A percentile compares a stretch with the other conserved stretches of the same genome.
Evolutionary conservation across 192 early-diverging fungal species (phyloP).

Genomic region (Coemansia pectinata): DNA sequence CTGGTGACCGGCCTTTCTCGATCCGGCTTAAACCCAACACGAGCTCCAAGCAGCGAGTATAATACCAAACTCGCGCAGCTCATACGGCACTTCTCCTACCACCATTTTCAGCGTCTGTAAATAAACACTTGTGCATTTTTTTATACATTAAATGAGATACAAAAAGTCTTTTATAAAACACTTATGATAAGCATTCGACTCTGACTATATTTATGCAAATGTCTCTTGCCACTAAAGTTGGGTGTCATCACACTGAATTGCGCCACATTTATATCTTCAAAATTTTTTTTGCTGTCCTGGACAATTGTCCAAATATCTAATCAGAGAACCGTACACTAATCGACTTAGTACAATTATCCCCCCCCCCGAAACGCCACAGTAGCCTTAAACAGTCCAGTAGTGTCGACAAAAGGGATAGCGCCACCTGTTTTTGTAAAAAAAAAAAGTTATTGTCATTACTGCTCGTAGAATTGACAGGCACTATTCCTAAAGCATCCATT

Average conservation of each 20-base stretch:
- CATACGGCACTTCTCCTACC: neutral
- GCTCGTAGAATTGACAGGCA: slow-evolving; percentile 1
- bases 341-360: neutral
- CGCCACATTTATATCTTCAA: no score
- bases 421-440: neutral
- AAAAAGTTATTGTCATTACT: slow-evolving; percentile 2
- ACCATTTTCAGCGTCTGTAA: neutral
- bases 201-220: no score
- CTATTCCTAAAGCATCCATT: slow-evolving; percentile 1
- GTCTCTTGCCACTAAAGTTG: no score
- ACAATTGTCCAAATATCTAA: neutral
- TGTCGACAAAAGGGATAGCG: neutral
- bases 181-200: no score
- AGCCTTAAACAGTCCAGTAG: neutral
- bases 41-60: no score
- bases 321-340: neutral
- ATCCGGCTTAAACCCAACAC: no score
- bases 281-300: neutral
- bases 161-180: no score
- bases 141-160: no score
- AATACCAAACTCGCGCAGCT: no score
- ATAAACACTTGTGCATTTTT: neutral
- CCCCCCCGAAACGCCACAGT: neutral
- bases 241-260: no score
- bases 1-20: no score